Conservation (phyloP, 805 yeast species). For the Myxozyma neotropica region DNA sequence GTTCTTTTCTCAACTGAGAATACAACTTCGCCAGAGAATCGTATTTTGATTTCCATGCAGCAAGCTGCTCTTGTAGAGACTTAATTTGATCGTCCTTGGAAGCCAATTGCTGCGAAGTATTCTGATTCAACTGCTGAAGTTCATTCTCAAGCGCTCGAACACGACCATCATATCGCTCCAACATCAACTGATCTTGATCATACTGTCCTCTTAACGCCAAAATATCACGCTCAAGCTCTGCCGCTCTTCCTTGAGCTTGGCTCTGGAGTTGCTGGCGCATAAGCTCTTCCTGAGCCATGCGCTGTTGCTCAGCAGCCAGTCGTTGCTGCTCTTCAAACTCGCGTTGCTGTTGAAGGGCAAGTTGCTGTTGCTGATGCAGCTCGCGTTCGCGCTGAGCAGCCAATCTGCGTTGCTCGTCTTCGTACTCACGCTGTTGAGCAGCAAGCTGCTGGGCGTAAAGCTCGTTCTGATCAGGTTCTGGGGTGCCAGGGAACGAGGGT, state of each 20-base stretch:
- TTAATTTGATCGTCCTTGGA: conserved; percentile 74
- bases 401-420: conserved; percentile 39
- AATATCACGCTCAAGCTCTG: conserved; percentile 80
- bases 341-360: conserved; percentile 67
- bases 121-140: conserved; percentile 57
- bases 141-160: conserved; percentile 82
- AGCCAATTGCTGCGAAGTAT: conserved; percentile 71
- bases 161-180: conserved; percentile 84
- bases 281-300: conserved; percentile 69
- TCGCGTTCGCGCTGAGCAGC: conserved; percentile 65
- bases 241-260: conserved; percentile 75
- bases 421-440: conserved; percentile 43
- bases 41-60: conserved; percentile 80
- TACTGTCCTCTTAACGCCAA: conserved; percentile 75
- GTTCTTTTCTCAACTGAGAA: conserved; percentile 90
- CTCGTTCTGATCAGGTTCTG: conserved; percentile 39
- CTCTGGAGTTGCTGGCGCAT: conserved; percentile 67
- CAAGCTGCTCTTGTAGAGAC: conserved; percentile 71
- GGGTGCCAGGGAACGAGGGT: conserved; percentile 35
- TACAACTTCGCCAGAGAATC: conserved; percentile 87
- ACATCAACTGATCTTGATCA: conserved; percentile 78
- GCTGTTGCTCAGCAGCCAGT: conserved; percentile 67
- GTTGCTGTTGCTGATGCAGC: conserved; percentile 65
- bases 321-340: conserved; percentile 75
- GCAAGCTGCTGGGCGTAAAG: conserved; percentile 50